phyloP scores from a whole-genome alignment of 306 rosid genomes.

The Vigna trinervia region DNA sequence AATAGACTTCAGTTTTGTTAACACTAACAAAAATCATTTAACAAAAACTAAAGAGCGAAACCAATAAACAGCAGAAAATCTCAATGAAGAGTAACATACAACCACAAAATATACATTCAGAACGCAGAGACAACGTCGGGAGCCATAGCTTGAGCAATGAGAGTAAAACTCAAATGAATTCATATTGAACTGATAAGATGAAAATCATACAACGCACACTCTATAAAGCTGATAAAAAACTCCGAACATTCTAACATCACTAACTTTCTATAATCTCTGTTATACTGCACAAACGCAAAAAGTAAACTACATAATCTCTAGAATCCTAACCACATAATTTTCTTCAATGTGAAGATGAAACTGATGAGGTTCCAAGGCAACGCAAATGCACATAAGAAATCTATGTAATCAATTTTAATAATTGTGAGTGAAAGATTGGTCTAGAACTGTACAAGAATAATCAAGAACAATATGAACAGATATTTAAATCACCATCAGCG shows the following conservation, averaged over 20 bases:
- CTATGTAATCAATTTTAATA: not conserved
- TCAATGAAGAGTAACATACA: not conserved
- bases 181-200: too few relatives aligned
- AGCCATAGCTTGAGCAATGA: too few relatives aligned
- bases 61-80: not conserved
- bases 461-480: slow-evolving; percentile 29
- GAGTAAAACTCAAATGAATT: too few relatives aligned
- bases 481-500: slow-evolving; percentile 61
- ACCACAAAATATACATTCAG: not conserved
- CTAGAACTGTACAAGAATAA: slow-evolving; percentile 15
- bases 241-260: too few relatives aligned
- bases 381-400: not conserved
- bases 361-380: not conserved
- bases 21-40: slow-evolving; percentile 1
- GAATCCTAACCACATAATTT: slow-evolving; percentile 4
- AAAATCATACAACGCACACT: too few relatives aligned
- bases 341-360: slow-evolving; percentile 1
- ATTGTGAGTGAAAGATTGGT: slow-evolving; percentile 5
- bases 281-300: not conserved
- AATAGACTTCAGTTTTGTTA: not conserved
- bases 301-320: not conserved
- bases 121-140: not conserved
- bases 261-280: too few relatives aligned
- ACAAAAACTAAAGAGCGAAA: not conserved
- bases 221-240: too few relatives aligned